phyloP scores from a whole-genome alignment of 805 yeast genomes.

The Zygosaccharomyces siamensis region DNA sequence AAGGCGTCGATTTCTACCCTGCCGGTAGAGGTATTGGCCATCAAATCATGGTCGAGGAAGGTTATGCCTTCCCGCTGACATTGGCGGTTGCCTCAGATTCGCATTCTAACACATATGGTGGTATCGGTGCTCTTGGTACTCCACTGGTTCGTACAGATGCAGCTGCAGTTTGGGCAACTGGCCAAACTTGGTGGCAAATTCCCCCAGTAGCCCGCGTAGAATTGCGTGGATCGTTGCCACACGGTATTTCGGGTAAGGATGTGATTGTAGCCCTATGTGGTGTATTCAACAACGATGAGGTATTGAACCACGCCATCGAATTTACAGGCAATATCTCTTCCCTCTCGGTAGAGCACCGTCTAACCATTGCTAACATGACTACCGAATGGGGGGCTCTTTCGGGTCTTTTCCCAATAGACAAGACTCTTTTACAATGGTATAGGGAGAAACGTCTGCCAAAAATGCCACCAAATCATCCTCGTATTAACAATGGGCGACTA shows the following conservation, averaged over 20 bases:
- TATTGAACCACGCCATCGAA: conserved; percentile 88
- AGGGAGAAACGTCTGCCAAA: conserved; percentile 48
- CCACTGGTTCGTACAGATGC: conserved; percentile 99
- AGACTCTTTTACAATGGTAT: conserved; percentile 73
- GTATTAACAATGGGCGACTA: conserved; percentile 48
- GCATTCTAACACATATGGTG: conserved; percentile 97
- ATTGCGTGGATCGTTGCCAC: conserved; percentile 71
- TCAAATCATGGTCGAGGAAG: conserved; percentile 98
- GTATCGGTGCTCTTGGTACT: conserved; percentile 92
- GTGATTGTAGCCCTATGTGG: conserved; percentile 97
- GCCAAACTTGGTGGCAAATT: conserved; percentile 99
- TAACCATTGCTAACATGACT: conserved; percentile 95
- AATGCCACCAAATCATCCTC: conserved; percentile 67
- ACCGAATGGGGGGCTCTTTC: conserved; percentile 99
- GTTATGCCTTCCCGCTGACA: conserved; percentile 93
- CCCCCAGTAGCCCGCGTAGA: conserved; percentile 98
- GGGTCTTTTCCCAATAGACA: conserved; percentile 95
- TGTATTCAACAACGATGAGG: conserved; percentile 85
- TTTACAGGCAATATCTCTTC: conserved; percentile 74
- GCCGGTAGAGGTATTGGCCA: conserved; percentile 99
- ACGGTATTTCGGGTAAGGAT: conserved; percentile 93
- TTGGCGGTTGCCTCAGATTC: conserved; percentile 96
- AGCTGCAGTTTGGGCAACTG: conserved; percentile 99
- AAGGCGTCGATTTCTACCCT: conserved; percentile 94
- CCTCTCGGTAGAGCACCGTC: conserved; percentile 73